phyloP scores from a whole-genome alignment of 352 stramenopile species.

The Phytophthora vignae region DNA sequence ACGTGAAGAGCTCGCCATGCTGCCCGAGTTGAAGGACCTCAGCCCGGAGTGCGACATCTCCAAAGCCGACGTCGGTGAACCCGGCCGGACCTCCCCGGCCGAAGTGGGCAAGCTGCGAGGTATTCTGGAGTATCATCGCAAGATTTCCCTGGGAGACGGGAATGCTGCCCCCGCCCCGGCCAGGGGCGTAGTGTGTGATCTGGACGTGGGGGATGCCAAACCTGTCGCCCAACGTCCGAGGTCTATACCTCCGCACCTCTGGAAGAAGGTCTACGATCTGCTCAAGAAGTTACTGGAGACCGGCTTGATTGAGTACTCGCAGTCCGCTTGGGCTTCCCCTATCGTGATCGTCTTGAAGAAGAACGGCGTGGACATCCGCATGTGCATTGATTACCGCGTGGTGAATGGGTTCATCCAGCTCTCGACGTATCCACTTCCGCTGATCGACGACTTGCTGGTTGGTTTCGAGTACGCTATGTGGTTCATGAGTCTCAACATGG shows the following conservation, averaged over 20 bases:
- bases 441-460: slow-evolving; percentile 9
- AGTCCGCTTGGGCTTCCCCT: neutral
- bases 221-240: neutral
- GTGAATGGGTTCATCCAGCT: slow-evolving; percentile 3
- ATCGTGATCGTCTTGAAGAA: slow-evolving; percentile 9
- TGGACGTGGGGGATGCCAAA: slow-evolving; percentile 2
- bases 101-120: neutral
- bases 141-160: slow-evolving; percentile 8
- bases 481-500: slow-evolving; percentile 6
- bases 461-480: neutral
- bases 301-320: neutral
- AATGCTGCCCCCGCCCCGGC: slow-evolving; percentile 9
- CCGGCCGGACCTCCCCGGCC: neutral
- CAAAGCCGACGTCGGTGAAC: neutral
- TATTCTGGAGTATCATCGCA: slow-evolving; percentile 1
- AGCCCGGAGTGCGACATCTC: neutral
- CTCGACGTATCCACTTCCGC: neutral
- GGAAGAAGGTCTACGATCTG: neutral
- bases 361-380: slow-evolving; percentile 6
- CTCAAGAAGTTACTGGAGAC: neutral
- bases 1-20: neutral
- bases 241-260: neutral
- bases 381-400: slow-evolving; percentile 9
- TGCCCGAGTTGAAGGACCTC: slow-evolving; percentile 3
- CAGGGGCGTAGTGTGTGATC: neutral